Conservation (phyloP, 208 protist species). For the Giardia muris region DNA sequence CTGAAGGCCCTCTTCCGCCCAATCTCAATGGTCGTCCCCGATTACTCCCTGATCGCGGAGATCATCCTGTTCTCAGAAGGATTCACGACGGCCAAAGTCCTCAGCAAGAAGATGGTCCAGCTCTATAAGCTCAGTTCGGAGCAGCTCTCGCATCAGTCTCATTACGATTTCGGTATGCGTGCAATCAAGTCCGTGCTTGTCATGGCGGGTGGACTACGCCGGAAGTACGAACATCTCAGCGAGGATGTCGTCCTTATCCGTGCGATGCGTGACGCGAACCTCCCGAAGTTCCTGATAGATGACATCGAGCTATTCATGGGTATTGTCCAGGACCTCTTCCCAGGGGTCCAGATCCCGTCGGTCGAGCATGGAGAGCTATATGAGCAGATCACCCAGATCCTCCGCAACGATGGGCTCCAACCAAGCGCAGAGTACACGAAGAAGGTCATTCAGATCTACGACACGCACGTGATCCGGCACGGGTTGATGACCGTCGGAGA, state of each 20-base stretch:
- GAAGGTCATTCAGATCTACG: conserved; percentile 75
- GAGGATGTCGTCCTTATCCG: conserved; percentile 88
- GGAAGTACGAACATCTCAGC: background rate
- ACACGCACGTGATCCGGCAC: conserved; percentile 77
- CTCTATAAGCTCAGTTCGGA: conserved; percentile 52
- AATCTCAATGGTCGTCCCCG: conserved; percentile 75
- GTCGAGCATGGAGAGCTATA: conserved; percentile 70
- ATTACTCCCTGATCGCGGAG: conserved; percentile 55
- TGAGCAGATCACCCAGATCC: conserved; percentile 58
- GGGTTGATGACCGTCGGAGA: conserved; percentile 97
- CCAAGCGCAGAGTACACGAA: conserved; percentile 42
- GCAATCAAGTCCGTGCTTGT: conserved; percentile 53
- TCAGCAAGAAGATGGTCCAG: conserved; percentile 55
- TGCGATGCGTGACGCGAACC: conserved; percentile 82
- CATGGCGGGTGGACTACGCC: conserved; percentile 42
- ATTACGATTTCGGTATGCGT: conserved; percentile 59
- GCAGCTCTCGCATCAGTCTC: conserved; percentile 56
- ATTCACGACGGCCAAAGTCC: conserved; percentile 56
- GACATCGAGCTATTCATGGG: conserved; percentile 85
- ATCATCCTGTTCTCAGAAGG: conserved; percentile 70
- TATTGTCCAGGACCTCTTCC: conserved; percentile 90
- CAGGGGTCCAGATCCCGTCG: conserved; percentile 71
- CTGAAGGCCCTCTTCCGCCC: conserved; percentile 91
- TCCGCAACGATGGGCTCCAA: conserved; percentile 54
- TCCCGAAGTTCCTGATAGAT: conserved; percentile 92